Evolutionary conservation across 495 filamentous ascomycete genomes (phyloP), one percentile per base, ranked within the genome.

Genomic region (Tirmania nivea): DNA sequence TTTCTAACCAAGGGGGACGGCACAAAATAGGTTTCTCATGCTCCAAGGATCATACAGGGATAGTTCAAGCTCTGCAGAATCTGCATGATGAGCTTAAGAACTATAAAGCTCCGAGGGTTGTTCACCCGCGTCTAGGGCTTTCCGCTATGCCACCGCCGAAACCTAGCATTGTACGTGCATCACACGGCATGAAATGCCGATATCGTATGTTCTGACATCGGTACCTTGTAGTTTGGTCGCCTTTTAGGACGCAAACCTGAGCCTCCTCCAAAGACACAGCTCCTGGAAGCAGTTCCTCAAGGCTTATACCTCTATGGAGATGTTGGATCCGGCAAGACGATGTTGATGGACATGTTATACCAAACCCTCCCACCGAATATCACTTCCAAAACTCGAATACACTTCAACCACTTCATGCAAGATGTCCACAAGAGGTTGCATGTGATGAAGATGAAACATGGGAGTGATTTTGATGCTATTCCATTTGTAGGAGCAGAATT

Each of bases 361-460:
- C 86, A 96, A 53, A 94, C 89, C 1, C 69, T 99, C 51, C 90
- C 90, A 5, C 61, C 70, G 12, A 79, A 83, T 60, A 86, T 97
- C 57, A 75, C 69, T 54, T 75, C 78, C 42, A 95, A 93, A 72
- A 92, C 82, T n/a, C 75, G 90, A 14, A 94, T 96, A 59, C 90
- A 97, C 70, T 97, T 97, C 69, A 86, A 96, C 70, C 93, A 92
- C 66, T 97, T 96, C 73, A 97, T 97, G 89, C 90, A 97, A 68
- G 84, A 93, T 68, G 85, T 96, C 55, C 90, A 97, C 74, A 85
- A 81, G 65, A 75, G 88, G 36, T 70, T 95, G 62, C 90, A 97
- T 68, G 75, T 76, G 59, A 80, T 93, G 63, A 94, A 94, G 72
- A 81, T 88, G 72, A 66, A 78, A 60, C 75, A 92, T 66, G 92